Conservation (phyloP, 495 filamentous ascomycete species). For the Talaromyces proteolyticus region DNA sequence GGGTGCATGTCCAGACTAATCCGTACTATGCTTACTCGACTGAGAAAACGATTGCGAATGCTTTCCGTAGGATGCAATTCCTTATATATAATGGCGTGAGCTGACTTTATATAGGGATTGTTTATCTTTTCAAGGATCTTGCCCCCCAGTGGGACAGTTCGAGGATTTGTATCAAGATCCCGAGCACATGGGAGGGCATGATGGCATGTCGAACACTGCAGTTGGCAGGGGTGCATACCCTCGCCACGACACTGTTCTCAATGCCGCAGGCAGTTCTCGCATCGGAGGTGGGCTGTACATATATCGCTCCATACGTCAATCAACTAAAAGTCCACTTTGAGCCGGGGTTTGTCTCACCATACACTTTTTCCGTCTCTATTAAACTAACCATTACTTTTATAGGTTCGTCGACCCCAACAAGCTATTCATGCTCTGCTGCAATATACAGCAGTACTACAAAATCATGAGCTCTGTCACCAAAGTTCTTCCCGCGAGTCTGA, state of each 20-base stretch:
- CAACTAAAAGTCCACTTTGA: conserved; percentile 59
- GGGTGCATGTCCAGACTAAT: conserved; percentile 57
- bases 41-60: conserved; percentile 48
- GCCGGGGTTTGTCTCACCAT: conserved; percentile 30
- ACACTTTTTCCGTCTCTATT: background rate
- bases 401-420: conserved; percentile 33
- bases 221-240: conserved; percentile 41
- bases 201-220: conserved; percentile 55
- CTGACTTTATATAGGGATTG: conserved; percentile 25
- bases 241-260: conserved; percentile 59
- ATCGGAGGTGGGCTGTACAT: conserved; percentile 49
- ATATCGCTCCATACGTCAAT: conserved; percentile 60
- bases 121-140: conserved; percentile 40
- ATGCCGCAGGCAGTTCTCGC: conserved; percentile 52
- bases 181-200: conserved; percentile 58
- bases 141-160: conserved; percentile 39
- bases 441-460: conserved; percentile 49
- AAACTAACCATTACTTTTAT: background rate
- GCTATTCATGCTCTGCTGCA: conserved; percentile 41
- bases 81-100: background rate
- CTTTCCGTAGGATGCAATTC: conserved; percentile 35
- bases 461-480: conserved; percentile 32
- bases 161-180: conserved; percentile 58
- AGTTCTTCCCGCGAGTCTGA: conserved; percentile 52
- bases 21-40: conserved; percentile 49